These are phyloP conservation scores for Bipolaris gigantea DNA, from an alignment of 2,329 filamentous ascomycete genomes.

Conservation along the genomic window DNA sequence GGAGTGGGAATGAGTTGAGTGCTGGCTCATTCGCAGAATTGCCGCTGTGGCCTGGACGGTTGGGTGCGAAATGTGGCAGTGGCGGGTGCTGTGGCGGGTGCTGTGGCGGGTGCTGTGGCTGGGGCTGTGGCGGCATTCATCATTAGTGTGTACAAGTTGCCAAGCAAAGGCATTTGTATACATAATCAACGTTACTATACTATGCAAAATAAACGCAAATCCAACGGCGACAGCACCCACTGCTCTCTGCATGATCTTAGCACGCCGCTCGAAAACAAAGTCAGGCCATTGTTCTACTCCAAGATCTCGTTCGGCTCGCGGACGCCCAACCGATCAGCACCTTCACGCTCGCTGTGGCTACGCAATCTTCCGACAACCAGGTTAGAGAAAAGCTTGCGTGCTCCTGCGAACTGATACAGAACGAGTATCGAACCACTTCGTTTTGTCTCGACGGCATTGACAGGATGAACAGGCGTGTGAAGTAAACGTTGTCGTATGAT, in stretches of 20 bases:
- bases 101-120: no score
- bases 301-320: constrained; percentile 4
- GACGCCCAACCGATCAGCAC: constrained; percentile 4
- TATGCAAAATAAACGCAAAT: background rate
- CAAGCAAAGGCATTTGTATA: no score
- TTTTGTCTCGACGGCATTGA: constrained; percentile 33
- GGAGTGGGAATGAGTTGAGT: no score
- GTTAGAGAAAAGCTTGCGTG: constrained; percentile 18
- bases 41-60: background rate
- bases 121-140: no score
- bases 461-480: constrained; percentile 24
- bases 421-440: constrained; percentile 39
- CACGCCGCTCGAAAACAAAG: constrained; percentile 28
- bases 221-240: background rate
- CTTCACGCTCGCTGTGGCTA: background rate
- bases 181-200: no score
- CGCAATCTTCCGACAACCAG: constrained; percentile 11
- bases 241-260: constrained; percentile 5
- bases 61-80: background rate
- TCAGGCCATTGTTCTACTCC: constrained; percentile 37
- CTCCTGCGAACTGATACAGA: constrained; percentile 26
- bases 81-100: background rate
- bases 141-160: no score
- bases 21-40: background rate
- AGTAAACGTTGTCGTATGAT: constrained; percentile 45